Percentiles rank a stretch among this genome's conserved stretches.
These are phyloP conservation scores for Adansonia madagascariensis DNA, from an alignment of 441 rosid genomes.

Conservation along the genomic window DNA sequence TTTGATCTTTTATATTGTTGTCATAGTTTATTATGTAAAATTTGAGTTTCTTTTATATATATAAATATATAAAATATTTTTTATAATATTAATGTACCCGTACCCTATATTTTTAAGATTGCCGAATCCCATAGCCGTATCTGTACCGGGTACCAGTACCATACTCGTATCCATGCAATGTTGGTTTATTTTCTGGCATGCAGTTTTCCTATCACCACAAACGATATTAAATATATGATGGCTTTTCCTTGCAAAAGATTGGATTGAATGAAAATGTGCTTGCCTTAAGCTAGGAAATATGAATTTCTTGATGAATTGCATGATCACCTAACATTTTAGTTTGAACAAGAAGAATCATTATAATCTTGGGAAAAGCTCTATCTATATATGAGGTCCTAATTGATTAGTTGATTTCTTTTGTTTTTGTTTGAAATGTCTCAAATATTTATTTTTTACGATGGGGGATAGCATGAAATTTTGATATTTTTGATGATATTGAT, in stretches of 20 bases:
- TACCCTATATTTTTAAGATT: too few species aligned
- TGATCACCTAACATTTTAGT: conserved; percentile 4
- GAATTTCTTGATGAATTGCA: neutral
- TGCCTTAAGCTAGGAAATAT: conserved; percentile 1
- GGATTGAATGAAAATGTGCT: too few species aligned
- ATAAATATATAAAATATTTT: too few species aligned
- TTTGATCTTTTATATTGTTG: too few species aligned
- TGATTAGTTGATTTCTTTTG: neutral
- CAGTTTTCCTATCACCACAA: neutral
- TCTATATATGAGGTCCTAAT: neutral
- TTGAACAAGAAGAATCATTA: neutral
- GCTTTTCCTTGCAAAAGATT: neutral
- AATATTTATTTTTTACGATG: neutral
- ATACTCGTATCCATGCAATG: too few species aligned
- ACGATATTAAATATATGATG: conserved; percentile 3
- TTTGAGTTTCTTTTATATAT: too few species aligned
- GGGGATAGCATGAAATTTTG: neutral
- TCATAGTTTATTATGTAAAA: too few species aligned
- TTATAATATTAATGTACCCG: too few species aligned
- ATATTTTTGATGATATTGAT: neutral
- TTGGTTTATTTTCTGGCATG: conserved; percentile 10
- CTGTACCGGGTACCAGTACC: too few species aligned
- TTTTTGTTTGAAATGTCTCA: neutral
- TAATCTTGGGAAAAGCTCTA: neutral
- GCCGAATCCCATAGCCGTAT: too few species aligned